Evolutionary conservation across 108 stramenopile genomes (phyloP).

Genomic region (Fragilariopsis cylindrus): DNA sequence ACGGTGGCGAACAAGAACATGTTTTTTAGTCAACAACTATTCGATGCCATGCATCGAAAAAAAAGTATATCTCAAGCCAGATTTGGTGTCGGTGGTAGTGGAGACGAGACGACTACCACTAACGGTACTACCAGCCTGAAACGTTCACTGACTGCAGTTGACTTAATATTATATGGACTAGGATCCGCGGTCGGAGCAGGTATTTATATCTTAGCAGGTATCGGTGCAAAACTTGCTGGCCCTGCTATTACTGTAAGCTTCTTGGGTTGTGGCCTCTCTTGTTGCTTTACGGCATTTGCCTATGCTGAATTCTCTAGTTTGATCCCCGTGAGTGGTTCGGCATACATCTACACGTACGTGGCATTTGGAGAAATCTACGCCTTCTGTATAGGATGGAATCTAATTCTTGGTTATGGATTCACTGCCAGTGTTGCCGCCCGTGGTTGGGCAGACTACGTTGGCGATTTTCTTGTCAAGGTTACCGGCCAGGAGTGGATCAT

Average conservation of each 20-base stretch:
- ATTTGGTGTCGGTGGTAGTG: constrained; percentile 7
- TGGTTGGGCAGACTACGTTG: constrained; percentile 58
- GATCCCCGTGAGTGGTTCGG: constrained; percentile 71
- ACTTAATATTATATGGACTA: constrained; percentile 51
- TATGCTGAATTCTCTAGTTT: constrained; percentile 85
- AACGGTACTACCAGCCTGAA: constrained; percentile 26
- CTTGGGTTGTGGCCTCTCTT: constrained; percentile 69
- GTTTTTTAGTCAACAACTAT: constrained; percentile 4
- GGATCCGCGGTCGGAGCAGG: constrained; percentile 71
- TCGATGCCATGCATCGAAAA: constrained; percentile 22
- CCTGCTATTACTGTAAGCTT: constrained; percentile 77
- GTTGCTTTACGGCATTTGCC: constrained; percentile 70
- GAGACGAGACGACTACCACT: not conserved
- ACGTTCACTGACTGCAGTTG: constrained; percentile 38
- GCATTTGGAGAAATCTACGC: constrained; percentile 59
- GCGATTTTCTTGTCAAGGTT: constrained; percentile 21
- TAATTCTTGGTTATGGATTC: constrained; percentile 63
- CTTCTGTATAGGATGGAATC: constrained; percentile 53
- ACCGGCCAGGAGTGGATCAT: constrained; percentile 11
- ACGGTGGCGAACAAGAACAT: not conserved
- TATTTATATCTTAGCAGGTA: constrained; percentile 85
- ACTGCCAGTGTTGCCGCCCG: constrained; percentile 57
- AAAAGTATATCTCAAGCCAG: constrained; percentile 23
- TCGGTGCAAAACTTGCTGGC: constrained; percentile 76
- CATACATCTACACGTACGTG: constrained; percentile 83